Evolutionary conservation across 208 protist species (phyloP), one percentile per base, ranked within the genome.

Genomic region (Naegleria fowleri): DNA sequence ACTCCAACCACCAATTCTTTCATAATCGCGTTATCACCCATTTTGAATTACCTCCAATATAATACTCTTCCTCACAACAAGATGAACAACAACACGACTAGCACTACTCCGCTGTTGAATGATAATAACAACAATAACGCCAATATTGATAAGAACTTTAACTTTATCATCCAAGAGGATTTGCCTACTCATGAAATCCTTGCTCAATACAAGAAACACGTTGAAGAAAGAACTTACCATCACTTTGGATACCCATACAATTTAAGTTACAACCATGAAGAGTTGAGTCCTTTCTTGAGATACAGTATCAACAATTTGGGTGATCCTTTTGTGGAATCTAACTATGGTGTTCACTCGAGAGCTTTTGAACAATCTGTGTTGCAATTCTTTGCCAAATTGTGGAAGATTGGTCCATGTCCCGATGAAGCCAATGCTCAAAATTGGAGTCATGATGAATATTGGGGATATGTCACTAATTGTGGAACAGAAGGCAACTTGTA

Each of bases 181-280:
- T 29, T 67, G 19, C 22, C 55, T 3, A 67, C 55, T 3, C 55
- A 67, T 29, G 55, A 85, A 29, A 52, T 90, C 22, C 67, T 90
- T 25, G 43, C 11, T 87, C 55, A 90, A 41, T 90, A 90, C 22
- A 52, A 76, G 55, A 76, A 90, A 85, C 84, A 90, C 19, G 22
- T 90, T 3, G 88, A 90, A 52, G 88, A 92, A 75, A 67, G 91
- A 40, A 86, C 91, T 29, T 52, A 79, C n/a, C 58, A 67, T 39
- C 91, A 92, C 91, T 92, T 92, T 59, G 91, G 91, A 4, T 92
- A 92, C 29, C 91, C 91, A 33, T 92, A 92, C 90, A 92, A 92
- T 67, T 75, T 92, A 16, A 38, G 86, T 40, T 92, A 91, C n/a
- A 75, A 92, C 36, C 86, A 92, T 51, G 52, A 84, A 39, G 90